Conservation (phyloP, 768 basidiomycete genomes). For the Fistulinella prunicolor region DNA sequence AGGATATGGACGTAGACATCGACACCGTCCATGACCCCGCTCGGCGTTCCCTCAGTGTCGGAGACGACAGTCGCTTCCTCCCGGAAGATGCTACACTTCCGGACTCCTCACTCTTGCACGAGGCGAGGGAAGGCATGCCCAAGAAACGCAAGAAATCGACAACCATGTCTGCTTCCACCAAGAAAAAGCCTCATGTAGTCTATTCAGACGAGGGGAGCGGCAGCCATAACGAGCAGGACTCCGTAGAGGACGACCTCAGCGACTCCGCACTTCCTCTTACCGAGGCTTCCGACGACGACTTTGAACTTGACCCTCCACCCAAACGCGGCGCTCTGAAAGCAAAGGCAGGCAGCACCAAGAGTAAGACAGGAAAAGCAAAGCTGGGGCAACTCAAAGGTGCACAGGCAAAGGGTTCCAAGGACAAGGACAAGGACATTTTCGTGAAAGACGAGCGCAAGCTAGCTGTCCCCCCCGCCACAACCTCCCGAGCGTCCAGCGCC, state of each 20-base stretch:
- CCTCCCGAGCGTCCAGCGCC: slow-evolving; percentile 28
- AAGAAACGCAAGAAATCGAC: slow-evolving; percentile 20
- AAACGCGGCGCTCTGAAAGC: slow-evolving; percentile 23
- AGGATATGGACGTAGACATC: slow-evolving; percentile 43
- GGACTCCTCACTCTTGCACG: slow-evolving; percentile 3
- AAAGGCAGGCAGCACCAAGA: slow-evolving; percentile 23
- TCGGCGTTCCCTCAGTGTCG: slow-evolving; percentile 7
- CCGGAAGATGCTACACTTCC: neutral
- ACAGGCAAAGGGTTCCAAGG: slow-evolving; percentile 31
- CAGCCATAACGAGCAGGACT: slow-evolving; percentile 23
- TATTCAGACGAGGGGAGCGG: slow-evolving; percentile 32
- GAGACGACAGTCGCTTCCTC: slow-evolving; percentile 25
- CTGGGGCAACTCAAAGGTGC: slow-evolving; percentile 12
- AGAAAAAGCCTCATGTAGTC: slow-evolving; percentile 17
- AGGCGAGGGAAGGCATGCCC: slow-evolving; percentile 7
- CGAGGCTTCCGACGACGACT: slow-evolving; percentile 27
- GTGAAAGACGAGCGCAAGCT: slow-evolving; percentile 43
- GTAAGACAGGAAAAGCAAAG: slow-evolving; percentile 25
- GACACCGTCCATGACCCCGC: slow-evolving; percentile 33
- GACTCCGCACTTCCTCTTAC: slow-evolving; percentile 23
- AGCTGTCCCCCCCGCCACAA: slow-evolving; percentile 10
- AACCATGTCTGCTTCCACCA: slow-evolving; percentile 12
- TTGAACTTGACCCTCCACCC: slow-evolving; percentile 21
- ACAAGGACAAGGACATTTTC: slow-evolving; percentile 33
- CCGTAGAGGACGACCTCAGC: slow-evolving; percentile 25